Evolutionary conservation across 306 rosid genomes (phyloP).

Genomic region (Rosa multiflora): DNA sequence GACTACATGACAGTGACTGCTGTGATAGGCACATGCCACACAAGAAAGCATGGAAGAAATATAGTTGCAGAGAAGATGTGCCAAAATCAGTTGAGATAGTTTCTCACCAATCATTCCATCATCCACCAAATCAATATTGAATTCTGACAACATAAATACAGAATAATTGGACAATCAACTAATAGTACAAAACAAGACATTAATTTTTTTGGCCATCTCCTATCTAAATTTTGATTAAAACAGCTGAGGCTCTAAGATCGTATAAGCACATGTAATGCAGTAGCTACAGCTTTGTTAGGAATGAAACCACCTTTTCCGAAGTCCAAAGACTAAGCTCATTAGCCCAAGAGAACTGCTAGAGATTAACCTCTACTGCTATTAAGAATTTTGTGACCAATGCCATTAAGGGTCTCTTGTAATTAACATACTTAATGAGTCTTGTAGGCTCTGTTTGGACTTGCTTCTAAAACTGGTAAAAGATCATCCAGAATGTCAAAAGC

Average conservation of each 20-base stretch:
- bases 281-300: neutral
- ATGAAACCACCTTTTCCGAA: neutral
- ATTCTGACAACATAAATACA: neutral
- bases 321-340: neutral
- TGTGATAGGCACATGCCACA: constrained; percentile 31
- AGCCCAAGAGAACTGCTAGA: neutral
- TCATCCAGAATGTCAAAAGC: neutral
- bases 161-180: constrained; percentile 6
- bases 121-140: neutral
- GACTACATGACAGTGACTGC: constrained; percentile 34
- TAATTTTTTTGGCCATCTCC: constrained; percentile 3
- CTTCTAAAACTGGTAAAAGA: neutral
- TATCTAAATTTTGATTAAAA: neutral
- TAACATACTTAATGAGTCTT: neutral
- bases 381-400: too few species aligned
- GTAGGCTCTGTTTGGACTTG: too few species aligned
- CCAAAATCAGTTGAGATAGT: constrained; percentile 23
- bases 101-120: constrained; percentile 16
- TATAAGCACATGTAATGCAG: neutral
- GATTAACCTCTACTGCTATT: neutral
- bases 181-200: neutral
- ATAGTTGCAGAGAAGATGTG: constrained; percentile 25
- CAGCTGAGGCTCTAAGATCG: neutral
- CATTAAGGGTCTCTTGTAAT: neutral
- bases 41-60: constrained; percentile 6